Percentiles rank a stretch among this genome's conserved stretches.
Evolutionary conservation across 1,284 basidiomycete species (phyloP).

Genomic region (Malassezia japonica): DNA sequence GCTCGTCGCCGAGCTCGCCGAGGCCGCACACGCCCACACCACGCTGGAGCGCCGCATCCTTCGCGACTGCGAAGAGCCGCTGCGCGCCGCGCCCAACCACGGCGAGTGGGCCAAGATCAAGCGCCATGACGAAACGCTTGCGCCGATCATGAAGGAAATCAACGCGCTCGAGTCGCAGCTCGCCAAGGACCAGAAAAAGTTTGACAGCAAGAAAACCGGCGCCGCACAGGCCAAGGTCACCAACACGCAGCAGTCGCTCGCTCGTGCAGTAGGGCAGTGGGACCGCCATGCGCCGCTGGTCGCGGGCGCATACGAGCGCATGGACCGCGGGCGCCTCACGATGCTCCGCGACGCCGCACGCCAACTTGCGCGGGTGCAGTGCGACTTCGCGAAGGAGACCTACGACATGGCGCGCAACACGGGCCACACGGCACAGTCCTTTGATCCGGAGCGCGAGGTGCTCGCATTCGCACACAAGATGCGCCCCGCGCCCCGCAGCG

Average conservation of each 20-base stretch:
- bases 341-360: slow-evolving; percentile 37
- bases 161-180: slow-evolving; percentile 40
- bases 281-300: slow-evolving; percentile 30
- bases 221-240: slow-evolving; percentile 25
- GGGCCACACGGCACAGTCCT: slow-evolving; percentile 30
- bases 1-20: slow-evolving; percentile 39
- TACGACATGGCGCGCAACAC: slow-evolving; percentile 38
- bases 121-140: slow-evolving; percentile 36
- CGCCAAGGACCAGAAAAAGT: slow-evolving; percentile 38
- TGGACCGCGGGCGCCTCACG: slow-evolving; percentile 36
- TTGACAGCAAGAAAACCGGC: slow-evolving; percentile 33
- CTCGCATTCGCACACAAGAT: slow-evolving; percentile 21
- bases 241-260: slow-evolving; percentile 31
- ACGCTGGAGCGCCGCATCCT: slow-evolving; percentile 39
- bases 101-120: slow-evolving; percentile 35
- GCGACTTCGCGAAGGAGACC: slow-evolving; percentile 32
- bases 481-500: neutral
- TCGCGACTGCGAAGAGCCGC: slow-evolving; percentile 42
- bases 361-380: slow-evolving; percentile 36
- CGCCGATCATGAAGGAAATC: slow-evolving; percentile 34
- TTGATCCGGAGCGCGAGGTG: slow-evolving; percentile 38
- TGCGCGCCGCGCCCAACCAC: slow-evolving; percentile 33
- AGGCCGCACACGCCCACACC: slow-evolving; percentile 35
- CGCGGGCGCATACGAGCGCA: slow-evolving; percentile 37
- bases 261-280: slow-evolving; percentile 32